Percentiles rank a stretch among this genome's conserved stretches.
phyloP scores from a whole-genome alignment of 2,329 filamentous ascomycete species.

The Coniella vitis region DNA sequence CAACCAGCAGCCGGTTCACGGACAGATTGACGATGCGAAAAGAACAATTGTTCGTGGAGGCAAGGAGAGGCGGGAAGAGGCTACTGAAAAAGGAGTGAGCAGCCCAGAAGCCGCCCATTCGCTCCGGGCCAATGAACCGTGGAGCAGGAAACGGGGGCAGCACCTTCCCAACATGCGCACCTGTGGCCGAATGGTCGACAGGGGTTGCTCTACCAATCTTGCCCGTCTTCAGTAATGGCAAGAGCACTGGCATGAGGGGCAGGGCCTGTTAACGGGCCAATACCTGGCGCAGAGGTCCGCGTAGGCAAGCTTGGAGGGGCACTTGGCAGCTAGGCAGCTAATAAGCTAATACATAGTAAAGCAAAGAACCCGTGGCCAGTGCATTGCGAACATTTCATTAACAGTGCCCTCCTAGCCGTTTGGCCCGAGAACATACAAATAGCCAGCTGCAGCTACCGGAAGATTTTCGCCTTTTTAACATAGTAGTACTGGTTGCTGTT shows the following conservation, averaged over 20 bases:
- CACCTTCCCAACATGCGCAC: constrained; percentile 2
- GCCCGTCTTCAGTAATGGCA: no score
- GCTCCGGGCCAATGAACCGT: not conserved
- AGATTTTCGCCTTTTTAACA: no score
- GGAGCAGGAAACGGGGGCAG: not conserved
- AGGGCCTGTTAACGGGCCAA: not conserved
- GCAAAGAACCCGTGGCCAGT: no score
- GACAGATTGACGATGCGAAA: constrained; percentile 27
- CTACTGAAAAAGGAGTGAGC: constrained; percentile 4
- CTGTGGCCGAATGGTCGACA: constrained; percentile 1
- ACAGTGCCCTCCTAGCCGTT: no score
- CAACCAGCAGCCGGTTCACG: constrained; percentile 29
- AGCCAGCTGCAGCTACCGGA: no score
- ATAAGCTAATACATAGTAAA: no score
- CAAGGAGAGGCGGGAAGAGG: constrained; percentile 1
- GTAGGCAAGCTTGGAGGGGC: no score
- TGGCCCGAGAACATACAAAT: no score
- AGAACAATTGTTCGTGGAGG: constrained; percentile 4
- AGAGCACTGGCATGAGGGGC: constrained; percentile 5
- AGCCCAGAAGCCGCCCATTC: not conserved
- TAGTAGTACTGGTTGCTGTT: no score
- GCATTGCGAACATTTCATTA: no score
- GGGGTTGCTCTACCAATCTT: not conserved
- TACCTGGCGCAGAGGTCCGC: no score
- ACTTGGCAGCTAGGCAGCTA: no score